These are phyloP conservation scores for Nicotiana otophora DNA, from an alignment of 257 asterid genomes.

Conservation along the genomic window DNA sequence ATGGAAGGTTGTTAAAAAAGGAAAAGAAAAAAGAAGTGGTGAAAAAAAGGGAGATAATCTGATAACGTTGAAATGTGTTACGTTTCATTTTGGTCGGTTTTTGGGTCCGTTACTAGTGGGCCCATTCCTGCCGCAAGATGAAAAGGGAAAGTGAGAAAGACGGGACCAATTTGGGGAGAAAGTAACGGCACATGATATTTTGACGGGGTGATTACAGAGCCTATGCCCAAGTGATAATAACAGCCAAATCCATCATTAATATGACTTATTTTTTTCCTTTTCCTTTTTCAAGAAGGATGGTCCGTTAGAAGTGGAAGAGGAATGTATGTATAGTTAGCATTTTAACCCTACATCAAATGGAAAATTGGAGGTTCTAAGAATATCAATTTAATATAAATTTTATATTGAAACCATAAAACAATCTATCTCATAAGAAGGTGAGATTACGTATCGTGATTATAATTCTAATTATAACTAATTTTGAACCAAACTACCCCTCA, in stretches of 20 bases:
- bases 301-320: not conserved
- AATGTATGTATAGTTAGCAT: not conserved
- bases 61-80: slow-evolving; percentile 15
- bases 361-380: not conserved
- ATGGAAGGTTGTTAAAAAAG: not conserved
- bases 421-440: too few relatives aligned
- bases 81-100: slow-evolving; percentile 18
- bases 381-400: too few relatives aligned
- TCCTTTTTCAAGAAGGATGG: not conserved
- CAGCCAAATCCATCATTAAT: not conserved
- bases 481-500: too few relatives aligned
- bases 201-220: slow-evolving; percentile 3
- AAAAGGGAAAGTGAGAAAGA: slow-evolving; percentile 1
- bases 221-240: not conserved
- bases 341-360: not conserved
- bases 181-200: slow-evolving; percentile 23
- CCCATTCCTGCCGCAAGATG: slow-evolving; percentile 16
- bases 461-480: too few relatives aligned
- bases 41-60: not conserved
- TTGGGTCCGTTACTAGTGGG: slow-evolving; percentile 15
- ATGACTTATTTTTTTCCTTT: not conserved
- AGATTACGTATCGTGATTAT: too few relatives aligned
- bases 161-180: slow-evolving; percentile 16
- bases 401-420: too few relatives aligned
- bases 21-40: not conserved